Evolutionary conservation across 352 stramenopile species (phyloP).

Genomic region (Globisporangium okanoganense): DNA sequence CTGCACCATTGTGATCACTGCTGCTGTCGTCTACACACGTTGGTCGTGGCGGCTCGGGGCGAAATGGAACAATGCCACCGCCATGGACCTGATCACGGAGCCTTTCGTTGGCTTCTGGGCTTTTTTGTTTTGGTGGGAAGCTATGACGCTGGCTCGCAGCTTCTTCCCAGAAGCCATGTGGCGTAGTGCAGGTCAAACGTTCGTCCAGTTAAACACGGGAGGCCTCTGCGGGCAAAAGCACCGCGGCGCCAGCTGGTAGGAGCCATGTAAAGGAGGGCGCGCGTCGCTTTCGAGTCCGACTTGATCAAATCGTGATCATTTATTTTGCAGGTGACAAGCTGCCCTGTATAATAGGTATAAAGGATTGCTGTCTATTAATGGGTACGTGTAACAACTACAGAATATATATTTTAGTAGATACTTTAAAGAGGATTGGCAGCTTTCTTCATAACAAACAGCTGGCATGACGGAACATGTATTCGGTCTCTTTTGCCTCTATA

Average conservation of each 20-base stretch:
- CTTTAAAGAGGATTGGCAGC: neutral
- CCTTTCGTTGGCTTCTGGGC: neutral
- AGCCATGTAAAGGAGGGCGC: constrained; percentile 4
- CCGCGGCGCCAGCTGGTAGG: constrained; percentile 7
- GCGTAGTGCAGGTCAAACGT: neutral
- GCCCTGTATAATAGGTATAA: too few species aligned
- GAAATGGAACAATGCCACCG: constrained; percentile 10
- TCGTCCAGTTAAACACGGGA: neutral
- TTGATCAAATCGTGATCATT: constrained; percentile 4
- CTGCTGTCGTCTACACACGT: neutral
- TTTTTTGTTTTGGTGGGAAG: neutral
- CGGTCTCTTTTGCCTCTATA: neutral
- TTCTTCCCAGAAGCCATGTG: constrained; percentile 6
- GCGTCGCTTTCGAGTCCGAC: neutral
- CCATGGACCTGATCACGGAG: neutral
- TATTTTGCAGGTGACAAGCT: neutral
- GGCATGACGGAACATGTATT: neutral
- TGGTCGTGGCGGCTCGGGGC: neutral
- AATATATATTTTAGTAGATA: too few species aligned
- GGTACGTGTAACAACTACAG: too few species aligned
- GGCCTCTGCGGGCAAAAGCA: neutral
- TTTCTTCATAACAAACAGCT: neutral
- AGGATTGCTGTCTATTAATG: too few species aligned
- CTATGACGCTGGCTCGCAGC: neutral
- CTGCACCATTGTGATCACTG: constrained; percentile 1